phyloP scores from a whole-genome alignment of 495 filamentous ascomycete species.

The Chaetomium tenue region DNA sequence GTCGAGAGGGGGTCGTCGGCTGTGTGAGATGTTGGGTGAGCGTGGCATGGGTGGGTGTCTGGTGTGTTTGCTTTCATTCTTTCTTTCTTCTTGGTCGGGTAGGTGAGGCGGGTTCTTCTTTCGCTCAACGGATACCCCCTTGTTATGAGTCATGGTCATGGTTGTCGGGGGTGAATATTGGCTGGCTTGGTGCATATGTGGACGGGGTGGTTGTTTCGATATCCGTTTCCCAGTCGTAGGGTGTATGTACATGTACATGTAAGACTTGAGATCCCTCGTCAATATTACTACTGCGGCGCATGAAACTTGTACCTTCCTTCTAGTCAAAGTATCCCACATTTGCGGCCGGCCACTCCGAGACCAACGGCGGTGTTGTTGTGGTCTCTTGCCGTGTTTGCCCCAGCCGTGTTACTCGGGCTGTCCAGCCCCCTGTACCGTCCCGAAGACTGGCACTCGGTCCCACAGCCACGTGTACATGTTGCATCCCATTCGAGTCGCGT shows the following conservation, averaged over 20 bases:
- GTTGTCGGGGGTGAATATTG: not conserved
- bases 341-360: not conserved
- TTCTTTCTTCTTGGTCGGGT: not conserved
- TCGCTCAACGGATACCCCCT: conserved; percentile 11
- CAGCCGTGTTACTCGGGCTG: no score
- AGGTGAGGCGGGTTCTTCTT: not conserved
- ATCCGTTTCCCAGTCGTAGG: not conserved
- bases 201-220: not conserved
- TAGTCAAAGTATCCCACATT: no score
- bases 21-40: not conserved
- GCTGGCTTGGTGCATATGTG: not conserved
- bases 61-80: no score
- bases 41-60: not conserved
- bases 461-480: not conserved
- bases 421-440: not conserved
- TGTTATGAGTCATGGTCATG: not conserved
- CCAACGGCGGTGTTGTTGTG: not conserved
- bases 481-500: not conserved
- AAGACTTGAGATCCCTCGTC: no score
- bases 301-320: no score
- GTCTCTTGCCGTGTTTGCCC: not conserved
- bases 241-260: not conserved
- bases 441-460: not conserved
- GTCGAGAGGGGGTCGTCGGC: conserved; percentile 6
- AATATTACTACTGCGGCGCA: no score